phyloP scores from a whole-genome alignment of 352 stramenopile genomes.

The Pythium brassicae region DNA sequence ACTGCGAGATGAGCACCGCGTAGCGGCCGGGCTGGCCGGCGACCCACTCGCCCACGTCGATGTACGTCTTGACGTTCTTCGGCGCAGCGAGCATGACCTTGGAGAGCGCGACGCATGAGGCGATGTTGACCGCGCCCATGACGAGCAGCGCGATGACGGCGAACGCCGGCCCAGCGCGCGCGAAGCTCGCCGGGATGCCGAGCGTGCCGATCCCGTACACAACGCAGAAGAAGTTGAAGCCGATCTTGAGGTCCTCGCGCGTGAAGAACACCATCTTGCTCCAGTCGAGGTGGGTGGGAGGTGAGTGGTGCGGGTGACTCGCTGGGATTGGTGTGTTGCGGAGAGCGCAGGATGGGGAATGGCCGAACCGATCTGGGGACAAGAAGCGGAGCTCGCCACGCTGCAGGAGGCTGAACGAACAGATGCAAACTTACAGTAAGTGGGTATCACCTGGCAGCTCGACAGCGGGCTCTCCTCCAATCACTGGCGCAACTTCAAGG shows the following conservation, averaged over 20 bases:
- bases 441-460: too few species aligned
- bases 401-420: too few species aligned
- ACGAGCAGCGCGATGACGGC: constrained; percentile 40
- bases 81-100: constrained; percentile 49
- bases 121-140: constrained; percentile 50
- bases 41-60: constrained; percentile 41
- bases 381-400: too few species aligned
- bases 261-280: constrained; percentile 26
- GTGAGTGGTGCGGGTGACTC: too few species aligned
- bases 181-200: constrained; percentile 49
- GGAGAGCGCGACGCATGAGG: constrained; percentile 33
- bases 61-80: constrained; percentile 39
- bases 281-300: too few species aligned
- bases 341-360: too few species aligned
- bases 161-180: constrained; percentile 36
- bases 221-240: constrained; percentile 46
- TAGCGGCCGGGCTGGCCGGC: constrained; percentile 38
- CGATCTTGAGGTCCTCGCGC: constrained; percentile 36
- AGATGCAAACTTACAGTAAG: too few species aligned
- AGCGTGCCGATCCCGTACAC: constrained; percentile 59
- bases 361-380: too few species aligned
- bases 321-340: too few species aligned
- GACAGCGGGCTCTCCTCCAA: too few species aligned
- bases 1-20: constrained; percentile 31
- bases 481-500: too few species aligned